These are phyloP conservation scores for Curvularia sp. DNA, from an alignment of 2,329 filamentous ascomycete genomes.

Conservation along the genomic window DNA sequence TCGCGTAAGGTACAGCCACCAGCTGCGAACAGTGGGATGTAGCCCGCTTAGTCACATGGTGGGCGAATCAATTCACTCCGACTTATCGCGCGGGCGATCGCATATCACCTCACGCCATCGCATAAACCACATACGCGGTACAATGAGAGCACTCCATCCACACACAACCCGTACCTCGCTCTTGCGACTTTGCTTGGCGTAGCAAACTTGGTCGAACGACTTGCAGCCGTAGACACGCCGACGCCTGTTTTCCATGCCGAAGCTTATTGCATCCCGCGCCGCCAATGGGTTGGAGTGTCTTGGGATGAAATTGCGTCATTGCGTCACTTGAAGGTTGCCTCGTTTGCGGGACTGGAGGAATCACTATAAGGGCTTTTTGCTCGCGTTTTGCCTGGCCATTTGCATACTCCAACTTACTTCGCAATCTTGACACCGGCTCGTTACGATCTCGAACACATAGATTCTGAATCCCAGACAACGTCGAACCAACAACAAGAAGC, in stretches of 20 bases:
- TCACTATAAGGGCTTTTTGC: constrained; percentile 41
- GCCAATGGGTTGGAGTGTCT: constrained; percentile 22
- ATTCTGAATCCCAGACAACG: constrained; percentile 18
- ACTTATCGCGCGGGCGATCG: constrained; percentile 34
- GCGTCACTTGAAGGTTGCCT: constrained; percentile 21
- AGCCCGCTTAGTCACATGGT: constrained; percentile 31
- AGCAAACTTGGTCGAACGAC: constrained; percentile 23
- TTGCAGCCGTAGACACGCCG: constrained; percentile 23
- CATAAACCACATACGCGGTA: constrained; percentile 27
- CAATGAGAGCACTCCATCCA: constrained; percentile 15
- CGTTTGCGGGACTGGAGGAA: constrained; percentile 30
- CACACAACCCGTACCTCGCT: constrained; percentile 17
- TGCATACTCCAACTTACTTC: constrained; percentile 12
- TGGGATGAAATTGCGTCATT: constrained; percentile 40
- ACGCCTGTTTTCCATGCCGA: constrained; percentile 25
- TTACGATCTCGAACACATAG: constrained; percentile 9
- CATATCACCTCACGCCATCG: constrained; percentile 47
- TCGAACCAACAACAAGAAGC: constrained; percentile 10
- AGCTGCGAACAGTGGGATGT: constrained; percentile 34
- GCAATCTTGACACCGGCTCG: constrained; percentile 19
- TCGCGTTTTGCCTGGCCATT: constrained; percentile 17
- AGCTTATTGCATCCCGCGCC: constrained; percentile 39
- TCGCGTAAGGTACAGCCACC: constrained; percentile 20
- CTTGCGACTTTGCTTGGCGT: constrained; percentile 31
- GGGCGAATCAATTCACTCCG: constrained; percentile 39